Base-by-base conservation (phyloP, 208 protist genomes). In the Wallacemonas sp. region DNA sequence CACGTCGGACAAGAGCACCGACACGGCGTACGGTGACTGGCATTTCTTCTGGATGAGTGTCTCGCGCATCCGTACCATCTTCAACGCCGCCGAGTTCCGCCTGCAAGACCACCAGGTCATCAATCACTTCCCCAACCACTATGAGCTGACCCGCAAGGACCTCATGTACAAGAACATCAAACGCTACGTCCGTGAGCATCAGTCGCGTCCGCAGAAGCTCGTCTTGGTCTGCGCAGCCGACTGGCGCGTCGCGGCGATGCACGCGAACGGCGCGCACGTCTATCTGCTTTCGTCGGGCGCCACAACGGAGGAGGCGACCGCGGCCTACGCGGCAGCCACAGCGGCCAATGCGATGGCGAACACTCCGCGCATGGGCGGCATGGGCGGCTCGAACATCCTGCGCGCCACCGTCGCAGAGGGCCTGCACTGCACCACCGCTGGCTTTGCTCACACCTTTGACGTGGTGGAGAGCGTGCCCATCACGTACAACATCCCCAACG, bases 71-170 rank as follows among this genome's bases (percentile, higher is more conserved):
- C 83, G 86, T 5, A 74, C 65, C 48, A 67, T 96, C 21, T 88
- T 97, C 65, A 76, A 72, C 39, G 76, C 80, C 16, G 72, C 76
- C 27, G 79, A 88, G 29, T 90, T 88, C 55, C 74, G 90, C 41
- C 81, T 95, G 36, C 72, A 81, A 26, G 93, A 97, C 32, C 66
- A 76, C 8, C 93, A 97, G 62, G 88, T 97, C 61, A 89, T 99
- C 68, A 99, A 99, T 76, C 98, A 99, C 83, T 99, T 98, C 61
- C 97, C 97, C n/a, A 98, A 98, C 69, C 96, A 98, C 77, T 96
- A 93, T 54, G 97, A 99, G 79, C 80, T 99, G 27, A 99, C 97
- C 11, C 74, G 97, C 8, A 99, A 99, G 68, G 98, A 99, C 70
- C 73, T 98, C 54, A 98, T 99, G 90, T 96, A 98, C 62, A 98